Evolutionary conservation across 2,329 filamentous ascomycete species (phyloP), one percentile per base, ranked within the genome.

Genomic region (Corniculantispora saksenae): DNA sequence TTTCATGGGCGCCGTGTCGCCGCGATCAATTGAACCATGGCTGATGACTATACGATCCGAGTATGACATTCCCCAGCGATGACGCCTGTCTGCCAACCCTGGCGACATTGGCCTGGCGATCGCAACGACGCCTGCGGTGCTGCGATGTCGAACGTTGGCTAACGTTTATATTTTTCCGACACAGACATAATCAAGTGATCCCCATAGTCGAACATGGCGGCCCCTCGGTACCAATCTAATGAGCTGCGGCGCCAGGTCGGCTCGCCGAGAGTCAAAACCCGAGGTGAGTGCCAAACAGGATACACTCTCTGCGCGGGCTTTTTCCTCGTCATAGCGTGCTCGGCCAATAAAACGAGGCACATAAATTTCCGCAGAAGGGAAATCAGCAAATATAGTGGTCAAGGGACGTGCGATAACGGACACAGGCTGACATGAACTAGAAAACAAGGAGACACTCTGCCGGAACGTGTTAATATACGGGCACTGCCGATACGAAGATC

Each of bases 381-480:
- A 32, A 32, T 32, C 32, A 32, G 10, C 32, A 32, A 32, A 32
- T 32, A 10, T 32, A 10, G 32, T 32, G 32, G 32, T 10, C 32
- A 5, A 10, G 10, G 13, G 29, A 29, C 12, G 13, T 7, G 47
- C 27, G 47, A 21, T 32, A 32, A 5, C 32, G 32, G 32, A 32
- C 32, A 5, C 5, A 53, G n/a, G 53, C 60, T 61, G 23, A 65
- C 55, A 61, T 32, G 51, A 25, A 51, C 65, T 70, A 91, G 90
- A 92, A 80, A 91, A 91, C 77, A 96, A 94, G 80, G 93, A 96
- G 76, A 97, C 92, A 8, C 85, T 94, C 65, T 97, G 93, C 80
- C 90, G 93, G 74, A 97, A 97, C 79, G 90, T 97, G 67, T 86
- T 93, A 67, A 97, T 97, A 72, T 97, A 97, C 77, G 93, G 93